phyloP scores from a whole-genome alignment of 805 yeast species.

The Nakazawaea wickerhamii region DNA sequence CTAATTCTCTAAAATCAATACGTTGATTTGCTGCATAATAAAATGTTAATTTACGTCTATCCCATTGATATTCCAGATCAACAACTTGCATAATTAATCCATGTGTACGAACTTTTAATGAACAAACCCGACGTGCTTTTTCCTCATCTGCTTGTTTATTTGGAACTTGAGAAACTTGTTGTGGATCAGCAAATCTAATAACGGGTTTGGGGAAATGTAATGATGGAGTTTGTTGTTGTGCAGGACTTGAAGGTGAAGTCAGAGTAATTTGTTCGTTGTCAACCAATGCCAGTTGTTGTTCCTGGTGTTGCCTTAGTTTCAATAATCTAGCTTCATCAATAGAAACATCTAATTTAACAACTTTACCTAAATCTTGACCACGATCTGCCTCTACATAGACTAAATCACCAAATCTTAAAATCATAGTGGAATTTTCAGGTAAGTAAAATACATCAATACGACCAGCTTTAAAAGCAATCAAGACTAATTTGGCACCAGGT shows the following conservation, averaged over 20 bases:
- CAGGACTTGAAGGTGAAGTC: background rate
- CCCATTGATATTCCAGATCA: slow-evolving; percentile 85
- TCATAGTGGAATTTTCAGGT: slow-evolving; percentile 33
- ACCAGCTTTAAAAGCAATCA: slow-evolving; percentile 75
- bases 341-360: slow-evolving; percentile 51
- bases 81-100: slow-evolving; percentile 52
- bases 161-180: slow-evolving; percentile 54
- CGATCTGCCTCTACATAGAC: slow-evolving; percentile 84
- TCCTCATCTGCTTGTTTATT: slow-evolving; percentile 64
- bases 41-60: slow-evolving; percentile 72
- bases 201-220: slow-evolving; percentile 66
- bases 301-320: slow-evolving; percentile 61
- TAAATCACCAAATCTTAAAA: slow-evolving; percentile 51
- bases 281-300: slow-evolving; percentile 60
- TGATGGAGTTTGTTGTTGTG: slow-evolving; percentile 32
- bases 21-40: slow-evolving; percentile 60
- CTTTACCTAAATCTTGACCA: slow-evolving; percentile 70
- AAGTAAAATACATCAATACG: slow-evolving; percentile 73
- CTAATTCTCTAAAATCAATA: slow-evolving; percentile 74
- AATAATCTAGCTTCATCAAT: slow-evolving; percentile 63
- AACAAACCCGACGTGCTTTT: slow-evolving; percentile 58
- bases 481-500: slow-evolving; percentile 37
- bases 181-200: slow-evolving; percentile 53
- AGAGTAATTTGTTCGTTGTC: slow-evolving; percentile 29
- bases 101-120: slow-evolving; percentile 47